These are phyloP conservation scores for Tulasnella calospora DNA, from an alignment of 768 basidiomycete species.

Conservation along the genomic window DNA sequence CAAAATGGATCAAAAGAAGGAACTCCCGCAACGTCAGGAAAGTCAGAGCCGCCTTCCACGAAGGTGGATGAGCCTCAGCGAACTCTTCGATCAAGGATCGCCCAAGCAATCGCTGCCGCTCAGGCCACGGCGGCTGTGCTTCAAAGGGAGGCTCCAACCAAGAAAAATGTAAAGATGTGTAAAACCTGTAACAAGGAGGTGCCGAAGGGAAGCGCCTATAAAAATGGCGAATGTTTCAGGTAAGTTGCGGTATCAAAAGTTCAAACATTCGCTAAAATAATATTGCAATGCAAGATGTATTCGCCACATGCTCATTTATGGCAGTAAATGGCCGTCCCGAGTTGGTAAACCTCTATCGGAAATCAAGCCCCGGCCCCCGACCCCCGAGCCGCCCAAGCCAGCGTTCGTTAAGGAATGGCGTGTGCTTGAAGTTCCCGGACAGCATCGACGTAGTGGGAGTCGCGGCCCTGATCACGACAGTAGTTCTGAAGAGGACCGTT, in stretches of 20 bases:
- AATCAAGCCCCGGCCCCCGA: slow-evolving; percentile 4
- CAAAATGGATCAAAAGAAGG: background rate
- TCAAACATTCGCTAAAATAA: background rate
- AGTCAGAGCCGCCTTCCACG: background rate
- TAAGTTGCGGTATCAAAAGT: background rate
- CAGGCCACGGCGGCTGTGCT: background rate
- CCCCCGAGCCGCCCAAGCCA: slow-evolving; percentile 12
- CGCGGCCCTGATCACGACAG: background rate
- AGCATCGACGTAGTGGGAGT: slow-evolving; percentile 1
- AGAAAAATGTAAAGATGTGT: slow-evolving; percentile 9
- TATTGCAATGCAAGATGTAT: background rate
- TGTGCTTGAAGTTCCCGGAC: background rate
- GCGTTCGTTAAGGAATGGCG: slow-evolving; percentile 18
- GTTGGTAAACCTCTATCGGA: slow-evolving; percentile 10
- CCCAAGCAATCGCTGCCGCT: background rate
- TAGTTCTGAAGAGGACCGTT: background rate
- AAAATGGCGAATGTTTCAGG: slow-evolving; percentile 22
- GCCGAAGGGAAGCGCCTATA: background rate
- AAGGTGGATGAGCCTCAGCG: slow-evolving; percentile 1
- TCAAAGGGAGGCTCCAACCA: background rate
- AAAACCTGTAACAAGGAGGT: slow-evolving; percentile 20
- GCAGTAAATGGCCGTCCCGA: slow-evolving; percentile 18
- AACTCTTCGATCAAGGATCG: slow-evolving; percentile 6
- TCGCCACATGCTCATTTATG: slow-evolving; percentile 20
- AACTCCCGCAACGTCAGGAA: background rate